Base-by-base conservation (phyloP, 306 rosid genomes). In the Vicia faba region DNA sequence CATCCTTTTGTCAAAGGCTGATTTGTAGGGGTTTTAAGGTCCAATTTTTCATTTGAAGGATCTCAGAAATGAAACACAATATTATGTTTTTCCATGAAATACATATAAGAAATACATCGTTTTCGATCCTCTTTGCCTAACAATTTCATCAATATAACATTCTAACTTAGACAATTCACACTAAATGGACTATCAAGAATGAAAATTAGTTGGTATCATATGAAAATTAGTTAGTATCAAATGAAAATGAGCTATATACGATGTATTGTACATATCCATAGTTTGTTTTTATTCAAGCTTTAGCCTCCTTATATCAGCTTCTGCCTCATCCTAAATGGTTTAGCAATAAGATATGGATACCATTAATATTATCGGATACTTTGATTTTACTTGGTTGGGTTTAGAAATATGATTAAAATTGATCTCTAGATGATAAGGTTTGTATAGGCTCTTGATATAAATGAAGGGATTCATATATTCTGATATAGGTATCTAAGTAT, bases 41-140 rank as follows among this genome's bases (percentile, higher is more conserved):
- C 99, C 97, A 74, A 93, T 36, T 80, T 88, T 93, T 49, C n/a
- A 93, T 81, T 16, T 84, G 70, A 58, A 89, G 59, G 56, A 66
- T 66, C 82, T 87, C 91, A 49, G 89, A 92, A 66, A 87, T 51
- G 74, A 93, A 93, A 19, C 95, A 88, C 49, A 93, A 68, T 59
- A 88, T 89, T 82, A 83, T 80, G n/a, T 79, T 85, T 64, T 86
- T 90, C 96, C 95, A 89, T 4, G 95, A 84, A 70, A 89, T 45
- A 28, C 97, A 83, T 70, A 97, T 96, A 62, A 93, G 84, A 81
- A 81, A 89, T 25, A 88, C 87, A 3, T 96, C 95, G 72, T 93
- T 93, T 79, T 89, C 98, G 14, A 89, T 93, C 85, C 97, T 87
- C 81, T 82, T 89, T 39, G 80, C 97, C 98, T 93, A 73, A 73